Percentiles rank a stretch among this genome's conserved stretches.
Conservation (phyloP, 495 filamentous ascomycete species). For the Annulohypoxylon maeteangense region DNA sequence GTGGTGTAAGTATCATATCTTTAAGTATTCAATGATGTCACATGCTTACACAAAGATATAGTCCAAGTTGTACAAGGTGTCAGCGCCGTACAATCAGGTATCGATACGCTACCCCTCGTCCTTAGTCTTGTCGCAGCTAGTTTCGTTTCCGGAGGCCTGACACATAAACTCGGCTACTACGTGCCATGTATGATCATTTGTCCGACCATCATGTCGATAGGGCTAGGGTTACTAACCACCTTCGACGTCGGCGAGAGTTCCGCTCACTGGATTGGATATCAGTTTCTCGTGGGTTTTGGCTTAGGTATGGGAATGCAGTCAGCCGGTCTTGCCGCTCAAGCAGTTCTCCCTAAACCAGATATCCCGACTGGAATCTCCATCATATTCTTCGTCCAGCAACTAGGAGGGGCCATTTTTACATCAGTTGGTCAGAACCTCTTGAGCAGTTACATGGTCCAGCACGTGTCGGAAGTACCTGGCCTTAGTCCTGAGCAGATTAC, state of each 20-base stretch:
- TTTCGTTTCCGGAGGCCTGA: slow-evolving; percentile 62
- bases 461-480: slow-evolving; percentile 56
- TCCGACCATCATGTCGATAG: slow-evolving; percentile 69
- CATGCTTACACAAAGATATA: slow-evolving; percentile 65
- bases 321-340: slow-evolving; percentile 70
- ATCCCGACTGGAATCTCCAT: slow-evolving; percentile 70
- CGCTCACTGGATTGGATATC: slow-evolving; percentile 75
- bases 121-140: slow-evolving; percentile 61
- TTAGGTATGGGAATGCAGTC: slow-evolving; percentile 80
- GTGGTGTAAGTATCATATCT: slow-evolving; percentile 72
- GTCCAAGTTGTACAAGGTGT: slow-evolving; percentile 75
- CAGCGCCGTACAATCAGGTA: slow-evolving; percentile 66
- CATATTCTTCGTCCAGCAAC: slow-evolving; percentile 72
- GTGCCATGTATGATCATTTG: slow-evolving; percentile 70
- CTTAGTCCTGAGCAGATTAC: slow-evolving; percentile 62
- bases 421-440: slow-evolving; percentile 72
- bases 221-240: slow-evolving; percentile 74
- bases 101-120: slow-evolving; percentile 69
- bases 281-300: slow-evolving; percentile 76
- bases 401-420: slow-evolving; percentile 74
- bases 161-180: slow-evolving; percentile 73
- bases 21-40: slow-evolving; percentile 46
- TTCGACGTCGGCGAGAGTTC: slow-evolving; percentile 64
- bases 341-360: slow-evolving; percentile 65
- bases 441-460: slow-evolving; percentile 65